Base-by-base conservation (phyloP, 257 asterid species). In the Sherardia arvensis region DNA sequence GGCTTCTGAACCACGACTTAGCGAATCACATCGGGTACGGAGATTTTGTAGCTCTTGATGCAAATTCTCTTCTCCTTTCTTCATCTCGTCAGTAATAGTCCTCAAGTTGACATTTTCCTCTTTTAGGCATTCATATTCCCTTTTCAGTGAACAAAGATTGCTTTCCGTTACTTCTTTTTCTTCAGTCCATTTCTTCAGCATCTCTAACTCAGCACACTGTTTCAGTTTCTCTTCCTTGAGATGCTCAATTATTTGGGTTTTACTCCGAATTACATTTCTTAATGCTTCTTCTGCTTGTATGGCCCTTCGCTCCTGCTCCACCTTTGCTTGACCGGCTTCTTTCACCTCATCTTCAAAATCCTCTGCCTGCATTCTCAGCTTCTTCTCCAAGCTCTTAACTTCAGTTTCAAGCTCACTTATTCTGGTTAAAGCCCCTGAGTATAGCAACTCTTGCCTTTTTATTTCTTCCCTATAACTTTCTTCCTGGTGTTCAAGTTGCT, bases 241-340 rank as follows among this genome's bases (percentile, higher is more conserved):
- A 65, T 71, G 83, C 77, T 83, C 88, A 55, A 82, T 75, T 48
- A 80, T 76, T 71, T 77, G 73, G 63, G 84, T 78, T 61, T 77
- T 81, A 76, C 69, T 76, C 80, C 66, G 54, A 69, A 80, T 78
- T 61, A 78, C 72, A 74, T 81, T 85, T 74, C 84, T 77, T 63
- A 88, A 61, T 58, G 87, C 88, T 57, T 89, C 96, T 79, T 88
- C 97, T 66, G 95, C 93, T 78, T 66, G 66, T 61, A 73, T 71
- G 63, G 95, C 95, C 82, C 93, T 85, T 65, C 82, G 84, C 76
- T 88, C 98, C 84, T 74, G 88, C 73, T 77, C 80, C 48, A 71
- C 74, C 76, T 78, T 88, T 45, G 74, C 84, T 64, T 73, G 71
- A 61, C 77, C 77, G 20, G 77, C 74, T 67, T 69, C 80, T 77